Base-by-base conservation (phyloP, 148 eudicot genomes). In the Polygonum maritimum region DNA sequence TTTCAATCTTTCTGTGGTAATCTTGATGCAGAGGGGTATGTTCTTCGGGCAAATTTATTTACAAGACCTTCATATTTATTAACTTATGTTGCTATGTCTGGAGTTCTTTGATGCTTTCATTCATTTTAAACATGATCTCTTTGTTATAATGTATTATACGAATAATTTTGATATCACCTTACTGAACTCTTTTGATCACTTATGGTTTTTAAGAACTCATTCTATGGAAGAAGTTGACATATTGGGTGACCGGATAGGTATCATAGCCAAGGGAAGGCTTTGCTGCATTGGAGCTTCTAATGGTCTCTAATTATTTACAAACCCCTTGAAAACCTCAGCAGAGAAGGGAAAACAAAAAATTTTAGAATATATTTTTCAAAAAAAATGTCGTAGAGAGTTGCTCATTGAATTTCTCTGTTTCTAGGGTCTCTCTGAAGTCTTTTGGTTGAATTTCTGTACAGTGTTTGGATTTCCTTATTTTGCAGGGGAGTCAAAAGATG, bases 1-100 rank as follows among this genome's bases (percentile, higher is more conserved):
- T 95, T 95, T 87, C 97, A 95, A 81, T 78, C 96, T 70, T 86
- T 92, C 74, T 89, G 92, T 80, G 97, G 98, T 67, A 77, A 76
- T 1, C 83, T 92, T 49, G 92, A 92, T 75, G 86, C 73, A 65
- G 91, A 92, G 14, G 88, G 97, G 98, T 92, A 79, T 86, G 82
- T n/a, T 14, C 22, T 76, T 39, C 4, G 57, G 69, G 15, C 44
- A 38, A 67, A 67, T 67, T 14, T 35, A 35, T 31, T 15, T 16
- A 44, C 38, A 67, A 67, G 1, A 40, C 40, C 45, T 67, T 41
- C 19, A 67, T 36, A 38, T 35, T 65, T 16, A n/a, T 13, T 15
- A 35, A 14, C 14, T 13, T 65, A 22, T 13, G 10, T 8, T 65
- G 35, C 74, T 41, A 22, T 71, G 35, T 21, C 22, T n/a, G 49